Conservation (phyloP, 768 basidiomycete species). For the Boletus pseudo-olivaceus region DNA sequence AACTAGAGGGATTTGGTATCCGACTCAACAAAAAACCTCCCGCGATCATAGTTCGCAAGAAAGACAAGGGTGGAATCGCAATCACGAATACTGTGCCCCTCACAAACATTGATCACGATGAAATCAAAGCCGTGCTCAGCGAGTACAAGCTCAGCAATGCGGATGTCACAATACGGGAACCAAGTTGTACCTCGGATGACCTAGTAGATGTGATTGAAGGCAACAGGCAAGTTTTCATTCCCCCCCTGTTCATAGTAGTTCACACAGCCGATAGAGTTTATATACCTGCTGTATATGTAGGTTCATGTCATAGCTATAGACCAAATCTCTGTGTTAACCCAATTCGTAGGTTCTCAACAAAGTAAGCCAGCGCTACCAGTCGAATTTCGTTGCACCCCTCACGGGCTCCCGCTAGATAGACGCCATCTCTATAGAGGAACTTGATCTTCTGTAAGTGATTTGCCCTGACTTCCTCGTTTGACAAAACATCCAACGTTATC, state of each 20-base stretch:
- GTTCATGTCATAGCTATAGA: slow-evolving; percentile 23
- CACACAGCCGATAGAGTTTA: slow-evolving; percentile 61
- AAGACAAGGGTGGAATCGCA: slow-evolving; percentile 87
- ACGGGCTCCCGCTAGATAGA: slow-evolving; percentile 62
- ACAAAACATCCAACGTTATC: not conserved
- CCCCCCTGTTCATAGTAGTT: not conserved
- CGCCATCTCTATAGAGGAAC: slow-evolving; percentile 96
- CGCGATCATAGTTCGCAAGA: slow-evolving; percentile 75
- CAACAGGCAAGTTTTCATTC: slow-evolving; percentile 53
- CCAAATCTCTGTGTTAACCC: not conserved
- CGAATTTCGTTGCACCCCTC: not conserved
- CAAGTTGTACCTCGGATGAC: slow-evolving; percentile 90
- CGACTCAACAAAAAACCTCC: slow-evolving; percentile 94
- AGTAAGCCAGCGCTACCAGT: slow-evolving; percentile 37
- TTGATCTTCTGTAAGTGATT: slow-evolving; percentile 71
- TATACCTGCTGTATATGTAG: slow-evolving; percentile 86
- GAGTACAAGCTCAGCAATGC: slow-evolving; percentile 90
- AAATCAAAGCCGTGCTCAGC: slow-evolving; percentile 91
- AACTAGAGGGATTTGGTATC: slow-evolving; percentile 98
- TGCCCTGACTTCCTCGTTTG: slow-evolving; percentile 4
- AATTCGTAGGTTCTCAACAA: slow-evolving; percentile 71
- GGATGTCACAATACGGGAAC: slow-evolving; percentile 90
- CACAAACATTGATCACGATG: slow-evolving; percentile 92
- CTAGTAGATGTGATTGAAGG: slow-evolving; percentile 97
- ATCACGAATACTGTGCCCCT: slow-evolving; percentile 97